Evolutionary conservation across 225 moss, liverwort and hornwort species (phyloP).

Genomic region (Marchantia polymorpha): DNA sequence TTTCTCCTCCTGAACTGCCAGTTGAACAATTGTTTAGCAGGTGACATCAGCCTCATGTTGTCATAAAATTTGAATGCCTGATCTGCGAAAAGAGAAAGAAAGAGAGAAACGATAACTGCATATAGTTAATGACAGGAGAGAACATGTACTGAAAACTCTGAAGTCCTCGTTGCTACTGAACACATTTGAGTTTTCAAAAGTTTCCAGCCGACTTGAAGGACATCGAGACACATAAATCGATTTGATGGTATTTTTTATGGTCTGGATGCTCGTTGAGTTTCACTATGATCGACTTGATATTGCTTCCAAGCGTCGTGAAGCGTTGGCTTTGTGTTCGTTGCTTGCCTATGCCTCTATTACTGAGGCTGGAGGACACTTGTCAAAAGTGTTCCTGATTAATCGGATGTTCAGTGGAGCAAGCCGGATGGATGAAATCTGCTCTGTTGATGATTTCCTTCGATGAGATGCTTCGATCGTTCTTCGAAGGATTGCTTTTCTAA

Average conservation of each 20-base stretch:
- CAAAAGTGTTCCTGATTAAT: too few relatives aligned
- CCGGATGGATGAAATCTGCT: too few relatives aligned
- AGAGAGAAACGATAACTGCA: neutral
- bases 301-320: too few relatives aligned
- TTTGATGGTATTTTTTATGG: too few relatives aligned
- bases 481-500: neutral
- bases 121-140: neutral
- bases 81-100: neutral
- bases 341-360: too few relatives aligned
- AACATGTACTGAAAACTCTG: neutral
- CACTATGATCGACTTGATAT: too few relatives aligned
- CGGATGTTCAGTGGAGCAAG: too few relatives aligned
- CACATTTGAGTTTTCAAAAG: neutral
- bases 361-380: too few relatives aligned
- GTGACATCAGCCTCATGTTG: neutral
- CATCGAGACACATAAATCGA: too few relatives aligned
- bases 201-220: neutral
- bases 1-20: neutral
- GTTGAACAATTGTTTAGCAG: neutral
- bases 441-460: neutral
- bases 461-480: neutral
- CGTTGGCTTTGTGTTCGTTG: too few relatives aligned
- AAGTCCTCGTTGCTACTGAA: neutral
- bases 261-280: too few relatives aligned
- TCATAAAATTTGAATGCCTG: neutral